Conservation (phyloP, 257 asterid species). For the Nicotiana otophora region DNA sequence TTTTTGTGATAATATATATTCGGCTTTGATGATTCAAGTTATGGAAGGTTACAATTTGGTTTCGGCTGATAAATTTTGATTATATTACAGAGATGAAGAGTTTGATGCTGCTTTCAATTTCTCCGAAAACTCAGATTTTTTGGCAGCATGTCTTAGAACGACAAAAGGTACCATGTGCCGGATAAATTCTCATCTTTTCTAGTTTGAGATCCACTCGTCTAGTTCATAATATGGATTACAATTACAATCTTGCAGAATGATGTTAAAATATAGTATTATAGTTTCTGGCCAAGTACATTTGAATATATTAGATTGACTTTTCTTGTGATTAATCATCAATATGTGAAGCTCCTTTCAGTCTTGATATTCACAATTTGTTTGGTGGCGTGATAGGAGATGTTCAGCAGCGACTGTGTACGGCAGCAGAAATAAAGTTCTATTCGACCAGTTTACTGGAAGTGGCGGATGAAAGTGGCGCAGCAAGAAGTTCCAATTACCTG, state of each 20-base stretch:
- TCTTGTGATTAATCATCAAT: neutral
- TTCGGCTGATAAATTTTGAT: neutral
- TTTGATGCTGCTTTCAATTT: conserved; percentile 82
- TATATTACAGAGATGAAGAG: conserved; percentile 54
- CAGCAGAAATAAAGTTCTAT: conserved; percentile 61
- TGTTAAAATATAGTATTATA: neutral
- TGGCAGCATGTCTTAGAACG: conserved; percentile 44
- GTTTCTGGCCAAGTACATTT: neutral
- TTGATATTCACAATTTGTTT: conserved; percentile 1
- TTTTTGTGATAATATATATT: neutral
- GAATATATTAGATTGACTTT: neutral
- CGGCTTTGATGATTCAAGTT: neutral
- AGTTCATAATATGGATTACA: neutral
- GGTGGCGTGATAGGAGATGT: conserved; percentile 37
- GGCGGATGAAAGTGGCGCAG: neutral
- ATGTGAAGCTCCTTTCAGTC: neutral
- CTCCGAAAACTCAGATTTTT: conserved; percentile 52
- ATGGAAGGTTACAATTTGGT: neutral
- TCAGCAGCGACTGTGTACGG: conserved; percentile 59
- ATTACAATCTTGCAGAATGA: neutral
- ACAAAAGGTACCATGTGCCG: conserved; percentile 38
- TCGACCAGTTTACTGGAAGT: conserved; percentile 39
- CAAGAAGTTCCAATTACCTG: conserved; percentile 32
- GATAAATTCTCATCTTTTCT: neutral
- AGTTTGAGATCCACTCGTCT: neutral